Percentiles rank a stretch among this genome's conserved stretches.
Evolutionary conservation across 345 rosid species (phyloP).

Genomic region (Acer yangbiense): DNA sequence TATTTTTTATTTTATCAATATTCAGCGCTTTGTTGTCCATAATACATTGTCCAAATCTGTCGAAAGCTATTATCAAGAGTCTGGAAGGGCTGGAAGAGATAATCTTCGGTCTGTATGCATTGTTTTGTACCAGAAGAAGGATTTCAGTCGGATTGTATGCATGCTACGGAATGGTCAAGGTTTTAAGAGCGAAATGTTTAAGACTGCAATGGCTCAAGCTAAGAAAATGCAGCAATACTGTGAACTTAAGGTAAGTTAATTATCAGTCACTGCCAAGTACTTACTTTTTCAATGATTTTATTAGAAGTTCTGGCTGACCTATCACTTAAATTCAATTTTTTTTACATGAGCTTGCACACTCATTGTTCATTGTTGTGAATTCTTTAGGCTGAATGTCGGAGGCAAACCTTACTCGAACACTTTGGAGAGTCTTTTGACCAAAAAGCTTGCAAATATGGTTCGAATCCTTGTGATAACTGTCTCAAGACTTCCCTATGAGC

Average conservation of each 20-base stretch:
- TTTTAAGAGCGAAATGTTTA: conserved; percentile 64
- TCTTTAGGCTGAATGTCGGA: conserved; percentile 66
- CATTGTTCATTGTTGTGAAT: conserved; percentile 17
- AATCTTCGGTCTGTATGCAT: conserved; percentile 65
- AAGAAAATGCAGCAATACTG: conserved; percentile 89
- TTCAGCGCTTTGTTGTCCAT: conserved; percentile 85
- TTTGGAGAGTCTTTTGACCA: conserved; percentile 76
- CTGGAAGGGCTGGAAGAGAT: conserved; percentile 94
- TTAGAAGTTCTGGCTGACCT: not conserved
- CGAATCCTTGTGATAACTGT: conserved; percentile 81
- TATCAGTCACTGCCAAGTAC: not conserved
- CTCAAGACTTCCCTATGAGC: conserved; percentile 44
- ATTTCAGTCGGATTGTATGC: conserved; percentile 88
- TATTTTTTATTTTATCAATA: not conserved
- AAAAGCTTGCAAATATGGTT: conserved; percentile 60
- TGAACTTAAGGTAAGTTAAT: conserved; percentile 66
- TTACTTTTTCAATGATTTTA: not conserved
- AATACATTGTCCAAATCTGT: conserved; percentile 90
- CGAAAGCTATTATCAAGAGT: conserved; percentile 96
- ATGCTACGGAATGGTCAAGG: conserved; percentile 85
- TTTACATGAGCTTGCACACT: conserved; percentile 1
- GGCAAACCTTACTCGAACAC: conserved; percentile 75
- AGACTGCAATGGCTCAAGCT: conserved; percentile 81
- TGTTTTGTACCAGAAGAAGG: conserved; percentile 88
- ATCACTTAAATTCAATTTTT: not conserved